phyloP scores from a whole-genome alignment of 2,329 filamentous ascomycete species.

The Fusarium papillatum region DNA sequence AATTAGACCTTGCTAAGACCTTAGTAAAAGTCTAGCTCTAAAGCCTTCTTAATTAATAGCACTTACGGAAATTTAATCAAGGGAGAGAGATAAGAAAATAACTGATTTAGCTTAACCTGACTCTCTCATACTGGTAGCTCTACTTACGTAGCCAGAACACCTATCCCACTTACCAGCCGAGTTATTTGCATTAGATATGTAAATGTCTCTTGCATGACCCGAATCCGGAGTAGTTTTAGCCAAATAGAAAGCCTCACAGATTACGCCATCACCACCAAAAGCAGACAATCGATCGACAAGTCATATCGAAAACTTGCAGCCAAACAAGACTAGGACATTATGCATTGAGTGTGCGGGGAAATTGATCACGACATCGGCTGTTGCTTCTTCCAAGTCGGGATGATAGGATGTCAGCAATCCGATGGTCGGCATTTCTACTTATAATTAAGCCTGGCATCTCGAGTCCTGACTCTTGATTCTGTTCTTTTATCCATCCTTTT shows the following conservation, averaged over 20 bases:
- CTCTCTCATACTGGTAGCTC: no score
- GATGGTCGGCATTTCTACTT: background rate
- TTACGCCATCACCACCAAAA: slow-evolving; percentile 4
- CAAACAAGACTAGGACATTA: background rate
- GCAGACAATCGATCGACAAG: background rate
- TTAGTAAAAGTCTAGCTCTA: no score
- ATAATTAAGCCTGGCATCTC: background rate
- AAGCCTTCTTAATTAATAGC: no score
- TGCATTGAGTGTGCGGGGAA: slow-evolving; percentile 3
- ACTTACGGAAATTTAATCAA: no score
- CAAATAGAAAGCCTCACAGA: background rate
- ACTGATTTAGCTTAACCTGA: no score
- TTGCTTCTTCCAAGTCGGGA: slow-evolving; percentile 24
- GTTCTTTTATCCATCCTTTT: background rate
- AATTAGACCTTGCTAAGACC: no score
- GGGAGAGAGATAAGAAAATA: no score
- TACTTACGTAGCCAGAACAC: no score
- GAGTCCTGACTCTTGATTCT: background rate
- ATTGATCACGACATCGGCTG: slow-evolving; percentile 4
- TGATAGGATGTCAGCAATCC: background rate
- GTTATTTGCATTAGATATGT: background rate
- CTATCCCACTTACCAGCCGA: background rate
- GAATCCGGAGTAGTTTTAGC: background rate
- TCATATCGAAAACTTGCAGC: background rate
- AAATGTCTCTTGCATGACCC: background rate